Percentiles rank a stretch among this genome's conserved stretches.
phyloP scores from a whole-genome alignment of 1,284 basidiomycete genomes.

The Leccinum ponderosum region DNA sequence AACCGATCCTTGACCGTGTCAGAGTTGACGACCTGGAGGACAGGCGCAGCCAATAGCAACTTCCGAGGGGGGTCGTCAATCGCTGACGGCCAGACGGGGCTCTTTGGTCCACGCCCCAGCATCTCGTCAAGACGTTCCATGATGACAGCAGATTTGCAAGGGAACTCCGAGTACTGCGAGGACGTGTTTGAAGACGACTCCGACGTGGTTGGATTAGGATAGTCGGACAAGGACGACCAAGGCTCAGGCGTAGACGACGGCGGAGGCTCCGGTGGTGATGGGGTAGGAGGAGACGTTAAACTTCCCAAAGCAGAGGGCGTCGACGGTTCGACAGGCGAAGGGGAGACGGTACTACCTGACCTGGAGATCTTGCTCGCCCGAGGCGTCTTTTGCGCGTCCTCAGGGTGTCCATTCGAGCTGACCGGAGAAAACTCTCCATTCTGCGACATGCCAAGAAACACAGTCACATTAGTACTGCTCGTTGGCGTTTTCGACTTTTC shows the following conservation, averaged over 20 bases:
- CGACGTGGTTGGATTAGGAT: conserved; percentile 44
- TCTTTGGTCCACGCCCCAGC: conserved; percentile 58
- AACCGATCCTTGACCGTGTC: conserved; percentile 96
- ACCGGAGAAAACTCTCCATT: conserved; percentile 26
- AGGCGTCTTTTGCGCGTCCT: conserved; percentile 31
- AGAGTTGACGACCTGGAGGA: conserved; percentile 91
- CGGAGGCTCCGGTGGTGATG: conserved; percentile 56
- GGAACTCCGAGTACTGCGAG: conserved; percentile 41
- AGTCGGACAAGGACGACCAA: conserved; percentile 39
- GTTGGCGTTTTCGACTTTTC: conserved; percentile 49
- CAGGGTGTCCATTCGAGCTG: conserved; percentile 26
- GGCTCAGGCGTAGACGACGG: conserved; percentile 74
- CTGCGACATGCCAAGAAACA: conserved; percentile 32
- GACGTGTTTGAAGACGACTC: conserved; percentile 50
- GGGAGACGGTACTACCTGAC: conserved; percentile 23
- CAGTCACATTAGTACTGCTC: conserved; percentile 44
- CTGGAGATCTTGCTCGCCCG: conserved; percentile 36
- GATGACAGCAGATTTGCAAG: conserved; percentile 44
- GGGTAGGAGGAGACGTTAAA: conserved; percentile 38
- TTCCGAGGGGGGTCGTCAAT: conserved; percentile 88
- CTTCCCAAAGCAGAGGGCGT: conserved; percentile 20
- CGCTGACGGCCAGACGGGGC: conserved; percentile 59
- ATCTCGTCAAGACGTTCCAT: conserved; percentile 71
- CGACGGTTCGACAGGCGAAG: conserved; percentile 26
- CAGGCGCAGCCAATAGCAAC: conserved; percentile 80